Conservation (phyloP, 2,329 filamentous ascomycete species). For the Ploettnerulaceae sp. region DNA sequence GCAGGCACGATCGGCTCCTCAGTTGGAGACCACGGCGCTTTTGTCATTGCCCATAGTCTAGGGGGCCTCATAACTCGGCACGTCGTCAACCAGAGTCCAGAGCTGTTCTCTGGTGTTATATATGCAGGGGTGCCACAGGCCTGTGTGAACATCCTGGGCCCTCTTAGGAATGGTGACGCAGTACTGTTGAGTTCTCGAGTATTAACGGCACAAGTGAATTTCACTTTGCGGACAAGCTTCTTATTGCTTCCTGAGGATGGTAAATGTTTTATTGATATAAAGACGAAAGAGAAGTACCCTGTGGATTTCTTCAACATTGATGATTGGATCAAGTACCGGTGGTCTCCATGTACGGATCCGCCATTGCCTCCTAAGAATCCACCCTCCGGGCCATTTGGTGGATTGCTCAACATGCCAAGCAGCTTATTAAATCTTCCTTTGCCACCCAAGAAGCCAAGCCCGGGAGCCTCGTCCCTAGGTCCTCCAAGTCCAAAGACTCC, state of each 20-base stretch:
- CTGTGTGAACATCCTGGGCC: slow-evolving; percentile 88
- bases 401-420: slow-evolving; percentile 33
- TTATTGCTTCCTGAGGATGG: slow-evolving; percentile 82
- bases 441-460: slow-evolving; percentile 27
- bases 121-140: slow-evolving; percentile 81
- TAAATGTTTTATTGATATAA: slow-evolving; percentile 73
- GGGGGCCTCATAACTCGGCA: slow-evolving; percentile 86
- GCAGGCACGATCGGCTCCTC: slow-evolving; percentile 38
- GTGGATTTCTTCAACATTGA: slow-evolving; percentile 79
- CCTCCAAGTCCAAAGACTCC: slow-evolving; percentile 16
- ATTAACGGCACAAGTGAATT: slow-evolving; percentile 88
- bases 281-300: slow-evolving; percentile 72
- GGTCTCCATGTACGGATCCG: slow-evolving; percentile 70
- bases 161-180: slow-evolving; percentile 85
- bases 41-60: slow-evolving; percentile 80
- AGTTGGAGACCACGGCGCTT: slow-evolving; percentile 58
- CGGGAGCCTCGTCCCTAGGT: slow-evolving; percentile 19
- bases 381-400: slow-evolving; percentile 34
- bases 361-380: slow-evolving; percentile 54
- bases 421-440: slow-evolving; percentile 27
- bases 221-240: slow-evolving; percentile 82
- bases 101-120: slow-evolving; percentile 79
- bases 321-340: slow-evolving; percentile 72
- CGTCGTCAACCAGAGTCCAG: slow-evolving; percentile 77
- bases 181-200: slow-evolving; percentile 86